A percentile compares a stretch with the other conserved stretches of the same genome.
Conservation (phyloP, 192 early-diverging fungal species). For the Geranomyces michiganensis region DNA sequence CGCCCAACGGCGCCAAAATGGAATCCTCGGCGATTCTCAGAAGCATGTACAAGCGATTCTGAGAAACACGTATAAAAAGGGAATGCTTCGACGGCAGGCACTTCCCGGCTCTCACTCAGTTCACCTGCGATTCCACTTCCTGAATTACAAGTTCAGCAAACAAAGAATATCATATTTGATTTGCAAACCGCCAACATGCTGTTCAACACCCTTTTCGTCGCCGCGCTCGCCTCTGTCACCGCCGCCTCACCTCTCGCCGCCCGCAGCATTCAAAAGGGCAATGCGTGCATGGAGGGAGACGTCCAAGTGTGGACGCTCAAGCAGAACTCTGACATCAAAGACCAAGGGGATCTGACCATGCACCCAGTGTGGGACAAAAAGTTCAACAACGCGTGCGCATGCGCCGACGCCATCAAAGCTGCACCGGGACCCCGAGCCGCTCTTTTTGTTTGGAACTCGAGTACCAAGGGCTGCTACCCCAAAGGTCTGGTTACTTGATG, state of each 20-base stretch:
- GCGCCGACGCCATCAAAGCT: neutral
- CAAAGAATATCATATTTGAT: too few species aligned
- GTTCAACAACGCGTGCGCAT: slow-evolving; percentile 12
- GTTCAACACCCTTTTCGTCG: slow-evolving; percentile 1
- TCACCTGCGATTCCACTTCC: too few species aligned
- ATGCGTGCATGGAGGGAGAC: neutral
- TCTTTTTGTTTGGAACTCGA: slow-evolving; percentile 17
- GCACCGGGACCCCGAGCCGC: neutral
- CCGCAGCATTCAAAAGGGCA: neutral
- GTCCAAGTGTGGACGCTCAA: neutral
- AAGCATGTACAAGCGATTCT: too few species aligned
- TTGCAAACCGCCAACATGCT: neutral
- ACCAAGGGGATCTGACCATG: neutral
- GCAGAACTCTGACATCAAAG: neutral
- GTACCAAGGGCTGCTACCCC: slow-evolving; percentile 21
- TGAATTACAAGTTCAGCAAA: too few species aligned
- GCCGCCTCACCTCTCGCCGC: slow-evolving; percentile 1
- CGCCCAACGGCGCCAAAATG: too few species aligned
- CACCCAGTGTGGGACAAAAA: slow-evolving; percentile 16
- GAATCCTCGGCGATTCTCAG: too few species aligned
- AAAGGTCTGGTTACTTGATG: too few species aligned
- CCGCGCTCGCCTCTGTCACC: neutral
- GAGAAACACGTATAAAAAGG: too few species aligned
- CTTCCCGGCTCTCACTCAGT: too few species aligned
- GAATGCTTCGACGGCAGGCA: too few species aligned